A percentile compares a stretch with the other conserved stretches of the same genome.
phyloP scores from a whole-genome alignment of 306 rosid species.

The Oemleria cerasiformis region DNA sequence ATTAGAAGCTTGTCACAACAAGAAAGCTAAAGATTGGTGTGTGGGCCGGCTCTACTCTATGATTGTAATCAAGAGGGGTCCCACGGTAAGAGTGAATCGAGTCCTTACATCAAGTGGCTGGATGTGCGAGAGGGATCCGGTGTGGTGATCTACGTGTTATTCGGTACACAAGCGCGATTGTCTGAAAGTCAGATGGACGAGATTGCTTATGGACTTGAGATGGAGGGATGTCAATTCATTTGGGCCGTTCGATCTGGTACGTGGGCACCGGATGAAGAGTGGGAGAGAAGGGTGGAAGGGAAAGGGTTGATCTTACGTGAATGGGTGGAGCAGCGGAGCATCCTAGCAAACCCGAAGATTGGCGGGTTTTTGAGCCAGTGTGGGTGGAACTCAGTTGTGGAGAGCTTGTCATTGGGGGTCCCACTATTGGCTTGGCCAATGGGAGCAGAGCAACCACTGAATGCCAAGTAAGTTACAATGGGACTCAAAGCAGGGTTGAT shows the following conservation, averaged over 20 bases:
- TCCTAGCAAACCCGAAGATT: slow-evolving; percentile 13
- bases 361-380: slow-evolving; percentile 35
- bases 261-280: slow-evolving; percentile 22
- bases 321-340: slow-evolving; percentile 26
- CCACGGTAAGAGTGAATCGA: not conserved
- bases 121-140: not conserved
- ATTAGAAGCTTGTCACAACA: slow-evolving; percentile 10
- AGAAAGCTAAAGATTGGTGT: slow-evolving; percentile 20
- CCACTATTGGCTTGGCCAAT: slow-evolving; percentile 38
- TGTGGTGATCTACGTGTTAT: slow-evolving; percentile 24
- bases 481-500: slow-evolving; percentile 11
- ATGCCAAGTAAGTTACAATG: slow-evolving; percentile 16
- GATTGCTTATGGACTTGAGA: slow-evolving; percentile 34
- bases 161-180: slow-evolving; percentile 22
- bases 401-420: slow-evolving; percentile 24
- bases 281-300: slow-evolving; percentile 7
- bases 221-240: slow-evolving; percentile 1
- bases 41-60: slow-evolving; percentile 20
- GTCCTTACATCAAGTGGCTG: slow-evolving; percentile 13
- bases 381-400: slow-evolving; percentile 34
- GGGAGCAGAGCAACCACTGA: slow-evolving; percentile 30
- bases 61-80: not conserved
- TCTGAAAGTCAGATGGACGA: slow-evolving; percentile 21
- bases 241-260: slow-evolving; percentile 25
- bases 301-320: slow-evolving; percentile 19